Evolutionary conservation across 495 filamentous ascomycete species (phyloP), one percentile per base, ranked within the genome.

Genomic region (Rhypophila decipiens): DNA sequence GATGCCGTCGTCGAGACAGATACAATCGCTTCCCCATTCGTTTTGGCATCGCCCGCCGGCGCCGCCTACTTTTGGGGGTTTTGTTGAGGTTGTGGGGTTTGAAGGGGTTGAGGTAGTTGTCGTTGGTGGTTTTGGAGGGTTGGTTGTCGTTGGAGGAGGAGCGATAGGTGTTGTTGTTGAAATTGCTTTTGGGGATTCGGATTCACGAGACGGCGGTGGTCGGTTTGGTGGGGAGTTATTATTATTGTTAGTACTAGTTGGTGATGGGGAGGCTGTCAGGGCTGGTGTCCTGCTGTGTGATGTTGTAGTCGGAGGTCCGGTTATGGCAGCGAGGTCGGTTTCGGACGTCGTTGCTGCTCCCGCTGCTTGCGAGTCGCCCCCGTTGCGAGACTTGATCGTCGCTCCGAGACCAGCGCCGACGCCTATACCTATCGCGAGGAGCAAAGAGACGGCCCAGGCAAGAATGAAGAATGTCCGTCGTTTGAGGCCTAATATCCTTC

Each of bases 21-120:
- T 46, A 47, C 51, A 54, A 27, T 54, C 51, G 29, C 20, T 15
- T 7, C 51, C 51, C 51, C 51, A 54, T 3, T 46, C 10, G 42
- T 54, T 54, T 13, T 35, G 29, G 47, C 51, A 54, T 17, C 46
- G 41, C 13, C 52, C 47, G 23, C 52, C 52, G 38, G 33, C 27
- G 33, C 10, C 21, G 21, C 44, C 35, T 2, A 15, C 19, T n/a
- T n/a, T n/a, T n/a, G n/a, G n/a, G n/a, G n/a, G n/a, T n/a, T n/a
- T n/a, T n/a, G n/a, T n/a, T n/a, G n/a, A n/a, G 15, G 18, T 39
- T 5, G 31, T 11, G 2, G 36, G 17, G 24, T 18, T 18, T 10
- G 44, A 39, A 22, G 34, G 7, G 20, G 45, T 20, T 35, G 35
- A 27, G 24, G 22, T n/a, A 19, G 23, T 3, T 4, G 37, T 35